phyloP scores from a whole-genome alignment of 1,284 basidiomycete genomes.

The Trichosporon faecale region DNA sequence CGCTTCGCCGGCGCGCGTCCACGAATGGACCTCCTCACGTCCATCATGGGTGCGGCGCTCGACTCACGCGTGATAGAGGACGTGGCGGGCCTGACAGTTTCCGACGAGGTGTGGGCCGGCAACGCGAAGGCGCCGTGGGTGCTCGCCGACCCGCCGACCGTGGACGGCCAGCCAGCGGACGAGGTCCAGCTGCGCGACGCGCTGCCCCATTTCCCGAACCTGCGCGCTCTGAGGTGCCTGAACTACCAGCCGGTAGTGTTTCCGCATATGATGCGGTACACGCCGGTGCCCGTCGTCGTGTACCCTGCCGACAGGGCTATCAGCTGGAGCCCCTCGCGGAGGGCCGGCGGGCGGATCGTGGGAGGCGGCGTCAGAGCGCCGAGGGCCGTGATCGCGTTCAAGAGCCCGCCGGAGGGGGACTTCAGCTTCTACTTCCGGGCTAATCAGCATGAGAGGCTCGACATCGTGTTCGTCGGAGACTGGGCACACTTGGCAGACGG shows the following conservation, averaged over 20 bases:
- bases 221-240: background rate
- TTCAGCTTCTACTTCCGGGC: conserved; percentile 2
- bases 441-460: background rate
- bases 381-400: background rate
- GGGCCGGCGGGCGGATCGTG: background rate
- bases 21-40: background rate
- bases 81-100: background rate
- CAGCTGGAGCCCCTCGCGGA: background rate
- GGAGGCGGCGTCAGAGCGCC: background rate
- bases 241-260: conserved; percentile 1
- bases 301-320: background rate
- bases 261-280: background rate
- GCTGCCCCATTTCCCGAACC: background rate
- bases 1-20: background rate
- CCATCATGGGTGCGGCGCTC: background rate
- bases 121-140: conserved; percentile 5
- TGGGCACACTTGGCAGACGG: too few species aligned
- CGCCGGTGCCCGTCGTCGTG: background rate
- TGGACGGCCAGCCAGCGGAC: background rate
- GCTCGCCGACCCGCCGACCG: background rate
- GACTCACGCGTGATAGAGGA: background rate
- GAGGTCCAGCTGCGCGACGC: background rate
- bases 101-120: background rate
- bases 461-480: background rate
- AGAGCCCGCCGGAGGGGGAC: background rate